Evolutionary conservation across 1,284 basidiomycete species (phyloP).

Genomic region (Boletus coffeatus): DNA sequence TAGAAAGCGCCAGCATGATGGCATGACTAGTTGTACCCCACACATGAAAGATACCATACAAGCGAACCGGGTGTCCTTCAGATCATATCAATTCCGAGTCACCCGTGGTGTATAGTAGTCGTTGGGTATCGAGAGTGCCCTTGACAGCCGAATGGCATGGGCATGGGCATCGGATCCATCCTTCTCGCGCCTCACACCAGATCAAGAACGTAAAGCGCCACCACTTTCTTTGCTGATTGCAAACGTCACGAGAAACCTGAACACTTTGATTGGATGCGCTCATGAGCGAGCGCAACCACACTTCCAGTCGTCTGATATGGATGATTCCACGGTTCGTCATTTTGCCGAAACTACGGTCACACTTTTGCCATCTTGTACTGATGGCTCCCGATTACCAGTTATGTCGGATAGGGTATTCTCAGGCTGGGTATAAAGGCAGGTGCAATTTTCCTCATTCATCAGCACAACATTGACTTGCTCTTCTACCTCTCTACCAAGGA

Average conservation of each 20-base stretch:
- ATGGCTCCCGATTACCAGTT: background rate
- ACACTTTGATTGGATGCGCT: background rate
- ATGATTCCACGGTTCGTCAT: background rate
- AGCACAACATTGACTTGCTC: background rate
- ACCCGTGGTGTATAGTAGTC: no score
- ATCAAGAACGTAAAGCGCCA: no score
- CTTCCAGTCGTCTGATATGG: background rate
- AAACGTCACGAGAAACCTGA: background rate
- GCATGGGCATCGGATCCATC: no score
- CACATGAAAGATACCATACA: no score
- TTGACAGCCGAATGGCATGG: no score
- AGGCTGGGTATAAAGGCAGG: conserved; percentile 5
- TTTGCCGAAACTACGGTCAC: background rate
- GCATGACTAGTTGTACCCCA: no score
- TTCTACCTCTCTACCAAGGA: background rate
- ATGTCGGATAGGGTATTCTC: background rate
- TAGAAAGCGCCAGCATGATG: background rate
- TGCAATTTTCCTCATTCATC: background rate
- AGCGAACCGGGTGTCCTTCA: no score
- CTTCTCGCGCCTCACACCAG: no score
- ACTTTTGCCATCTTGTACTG: background rate
- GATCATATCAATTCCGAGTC: no score
- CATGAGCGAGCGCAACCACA: background rate
- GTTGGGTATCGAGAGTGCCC: no score
- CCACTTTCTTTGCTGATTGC: no score